Conservation (phyloP, 1,284 basidiomycete species). For the Ceratobasidium sp. region DNA sequence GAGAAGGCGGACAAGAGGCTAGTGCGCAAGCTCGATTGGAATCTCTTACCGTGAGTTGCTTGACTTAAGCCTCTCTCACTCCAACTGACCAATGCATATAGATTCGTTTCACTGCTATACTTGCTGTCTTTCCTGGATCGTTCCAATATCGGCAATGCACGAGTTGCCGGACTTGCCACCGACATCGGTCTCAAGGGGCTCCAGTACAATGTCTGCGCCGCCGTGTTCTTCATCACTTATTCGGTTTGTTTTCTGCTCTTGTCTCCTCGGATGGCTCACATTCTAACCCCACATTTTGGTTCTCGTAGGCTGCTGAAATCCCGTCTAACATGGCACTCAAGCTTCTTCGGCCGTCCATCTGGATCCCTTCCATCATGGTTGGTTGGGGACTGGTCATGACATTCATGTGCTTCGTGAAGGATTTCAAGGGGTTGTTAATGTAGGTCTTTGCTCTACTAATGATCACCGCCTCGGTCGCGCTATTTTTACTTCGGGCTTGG, state of each 20-base stretch:
- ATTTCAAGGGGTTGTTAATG: conserved; percentile 56
- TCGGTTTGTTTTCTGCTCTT: conserved; percentile 14
- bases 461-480: not conserved
- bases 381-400: conserved; percentile 60
- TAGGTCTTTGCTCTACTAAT: conserved; percentile 10
- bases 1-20: conserved; percentile 41
- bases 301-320: conserved; percentile 44
- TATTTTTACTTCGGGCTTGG: conserved; percentile 25
- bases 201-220: conserved; percentile 48
- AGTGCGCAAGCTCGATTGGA: conserved; percentile 49
- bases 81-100: not conserved
- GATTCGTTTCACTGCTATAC: conserved; percentile 48
- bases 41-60: conserved; percentile 45
- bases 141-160: conserved; percentile 49
- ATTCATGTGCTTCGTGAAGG: conserved; percentile 58
- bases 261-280: not conserved
- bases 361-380: conserved; percentile 53
- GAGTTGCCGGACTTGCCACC: conserved; percentile 46
- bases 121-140: conserved; percentile 49
- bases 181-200: conserved; percentile 48
- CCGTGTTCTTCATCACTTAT: conserved; percentile 49
- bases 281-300: conserved; percentile 19
- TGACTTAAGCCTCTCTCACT: not conserved
- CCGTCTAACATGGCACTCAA: conserved; percentile 48
- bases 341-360: conserved; percentile 45